A percentile compares a stretch with the other conserved stretches of the same genome.
Evolutionary conservation across 257 asterid species (phyloP).

Genomic region (Fraxinus americana): DNA sequence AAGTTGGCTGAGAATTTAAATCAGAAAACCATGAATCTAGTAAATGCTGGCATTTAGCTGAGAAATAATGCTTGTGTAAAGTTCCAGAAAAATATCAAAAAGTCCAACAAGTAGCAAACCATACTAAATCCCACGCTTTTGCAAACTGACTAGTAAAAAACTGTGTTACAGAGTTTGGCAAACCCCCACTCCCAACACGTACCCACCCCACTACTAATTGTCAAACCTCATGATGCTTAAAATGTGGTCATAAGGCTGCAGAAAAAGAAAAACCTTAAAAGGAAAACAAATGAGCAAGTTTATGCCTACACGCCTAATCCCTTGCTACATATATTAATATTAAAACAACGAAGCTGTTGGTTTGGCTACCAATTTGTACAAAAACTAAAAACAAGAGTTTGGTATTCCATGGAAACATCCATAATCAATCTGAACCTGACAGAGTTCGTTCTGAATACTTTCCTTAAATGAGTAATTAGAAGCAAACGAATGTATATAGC

Average conservation of each 20-base stretch:
- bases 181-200: background rate
- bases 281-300: background rate
- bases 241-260: background rate
- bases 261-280: background rate
- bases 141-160: background rate
- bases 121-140: background rate
- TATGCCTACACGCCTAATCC: background rate
- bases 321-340: background rate
- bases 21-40: background rate
- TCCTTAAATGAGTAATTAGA: conserved; percentile 1
- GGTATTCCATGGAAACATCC: conserved; percentile 3
- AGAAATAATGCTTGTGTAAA: background rate
- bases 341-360: background rate
- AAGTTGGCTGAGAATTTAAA: background rate
- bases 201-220: background rate
- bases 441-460: background rate
- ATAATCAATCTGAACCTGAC: conserved; percentile 3
- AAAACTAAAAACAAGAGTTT: background rate
- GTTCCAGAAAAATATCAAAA: background rate
- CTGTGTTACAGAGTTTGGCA: background rate
- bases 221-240: background rate
- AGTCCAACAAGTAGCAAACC: background rate
- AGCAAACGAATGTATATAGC: background rate
- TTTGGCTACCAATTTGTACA: background rate
- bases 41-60: background rate